Conservation (phyloP, 2,329 filamentous ascomycete species). For the Apiospora aurea region DNA sequence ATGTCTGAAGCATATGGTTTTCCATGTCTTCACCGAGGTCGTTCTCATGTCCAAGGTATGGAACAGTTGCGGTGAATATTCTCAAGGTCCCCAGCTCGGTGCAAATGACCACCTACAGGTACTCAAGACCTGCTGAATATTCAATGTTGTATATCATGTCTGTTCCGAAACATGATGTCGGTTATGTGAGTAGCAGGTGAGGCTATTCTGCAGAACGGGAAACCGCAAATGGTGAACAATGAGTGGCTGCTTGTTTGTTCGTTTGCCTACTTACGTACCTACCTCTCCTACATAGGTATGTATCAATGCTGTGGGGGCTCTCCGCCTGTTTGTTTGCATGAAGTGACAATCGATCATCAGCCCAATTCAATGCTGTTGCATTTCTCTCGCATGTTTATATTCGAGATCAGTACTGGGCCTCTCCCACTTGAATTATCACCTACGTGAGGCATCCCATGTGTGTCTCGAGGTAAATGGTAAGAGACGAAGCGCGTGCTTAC, state of each 20-base stretch:
- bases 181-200: background rate
- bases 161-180: background rate
- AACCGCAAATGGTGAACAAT: background rate
- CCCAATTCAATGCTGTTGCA: background rate
- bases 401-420: background rate
- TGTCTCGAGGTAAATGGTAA: background rate
- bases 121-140: background rate
- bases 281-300: background rate
- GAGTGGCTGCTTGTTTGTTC: background rate
- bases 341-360: background rate
- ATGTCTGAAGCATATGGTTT: background rate
- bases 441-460: background rate
- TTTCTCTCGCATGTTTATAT: background rate
- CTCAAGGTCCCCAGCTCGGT: background rate
- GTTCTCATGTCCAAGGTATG: background rate
- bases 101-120: no score
- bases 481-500: background rate
- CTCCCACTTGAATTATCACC: background rate
- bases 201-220: background rate
- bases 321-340: background rate
- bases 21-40: no score
- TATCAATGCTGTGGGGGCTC: background rate
- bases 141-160: background rate
- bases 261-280: background rate
- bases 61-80: background rate